Conservation (phyloP, 2,329 filamentous ascomycete genomes). For the Mollisia scopiformis region DNA sequence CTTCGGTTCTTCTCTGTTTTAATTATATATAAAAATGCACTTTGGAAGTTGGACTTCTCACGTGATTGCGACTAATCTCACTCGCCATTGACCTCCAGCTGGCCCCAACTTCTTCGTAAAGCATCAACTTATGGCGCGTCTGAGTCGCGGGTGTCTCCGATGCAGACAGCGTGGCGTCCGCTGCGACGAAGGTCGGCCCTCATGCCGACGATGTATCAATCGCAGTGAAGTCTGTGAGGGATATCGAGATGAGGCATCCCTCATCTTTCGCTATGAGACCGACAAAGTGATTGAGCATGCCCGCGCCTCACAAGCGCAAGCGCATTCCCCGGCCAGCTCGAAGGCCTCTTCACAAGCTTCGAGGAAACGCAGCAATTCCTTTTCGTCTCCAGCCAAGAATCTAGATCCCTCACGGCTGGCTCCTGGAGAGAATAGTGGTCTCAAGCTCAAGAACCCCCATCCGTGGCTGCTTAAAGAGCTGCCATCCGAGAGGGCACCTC, state of each 20-base stretch:
- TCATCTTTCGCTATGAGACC: conserved; percentile 43
- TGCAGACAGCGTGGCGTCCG: background rate
- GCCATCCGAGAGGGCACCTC: conserved; percentile 7
- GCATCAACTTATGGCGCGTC: no score
- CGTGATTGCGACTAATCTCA: no score
- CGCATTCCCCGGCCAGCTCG: background rate
- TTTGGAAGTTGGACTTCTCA: no score
- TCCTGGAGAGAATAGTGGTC: background rate
- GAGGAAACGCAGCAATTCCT: background rate
- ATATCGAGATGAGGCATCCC: conserved; percentile 42
- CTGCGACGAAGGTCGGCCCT: conserved; percentile 40
- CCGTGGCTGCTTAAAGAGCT: conserved; percentile 33
- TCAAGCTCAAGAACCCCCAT: background rate
- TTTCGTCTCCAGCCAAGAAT: background rate
- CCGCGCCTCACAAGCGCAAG: background rate
- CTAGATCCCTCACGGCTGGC: background rate
- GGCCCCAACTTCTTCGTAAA: no score
- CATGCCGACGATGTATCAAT: conserved; percentile 41
- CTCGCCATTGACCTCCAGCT: no score
- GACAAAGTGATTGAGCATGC: conserved; percentile 28
- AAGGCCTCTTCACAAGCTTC: conserved; percentile 12
- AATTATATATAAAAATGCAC: no score
- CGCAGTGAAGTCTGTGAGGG: conserved; percentile 43
- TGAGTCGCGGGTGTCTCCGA: conserved; percentile 2
- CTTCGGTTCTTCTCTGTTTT: no score